Evolutionary conservation across 1,139 yeast species (phyloP), one percentile per base, ranked within the genome.

Genomic region (Yarrowia galli): DNA sequence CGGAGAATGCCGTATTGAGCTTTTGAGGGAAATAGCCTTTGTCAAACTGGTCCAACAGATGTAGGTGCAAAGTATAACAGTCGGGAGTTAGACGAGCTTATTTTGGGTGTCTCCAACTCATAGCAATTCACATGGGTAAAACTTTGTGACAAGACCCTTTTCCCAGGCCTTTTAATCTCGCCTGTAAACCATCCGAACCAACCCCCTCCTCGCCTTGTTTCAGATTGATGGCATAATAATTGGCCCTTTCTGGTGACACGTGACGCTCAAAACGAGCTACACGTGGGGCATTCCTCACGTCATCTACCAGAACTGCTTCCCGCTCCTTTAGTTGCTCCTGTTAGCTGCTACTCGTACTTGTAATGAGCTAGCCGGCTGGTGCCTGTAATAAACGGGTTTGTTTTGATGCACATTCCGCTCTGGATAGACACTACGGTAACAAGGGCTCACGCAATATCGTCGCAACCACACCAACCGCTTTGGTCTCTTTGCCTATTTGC

Each of bases 31-130:
- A 36, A 36, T 53, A 36, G 60, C n/a, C 32, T 53, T 53, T 22
- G 18, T 20, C 43, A 35, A 28, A 15, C 32, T 36, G 13, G 58
- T 13, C 42, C 58, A 51, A 51, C 60, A 16, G 45, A 51, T 51
- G 58, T 51, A 51, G 58, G 58, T 51, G 58, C 58, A 22, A 51
- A 51, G 56, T 7, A 22, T 32, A 49, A 49, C 36, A 32, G 56
- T 49, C 56, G 40, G 56, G 56, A 49, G 18, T 49, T 49, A 15
- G 32, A 7, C n/a, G 49, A 46, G 51, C 35, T 25, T 46, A 46
- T 23, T 46, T 12, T n/a, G 32, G 25, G 1, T 46, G 6, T 8
- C 20, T n/a, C 51, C 10, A 15, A 22, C 35, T 9, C 38, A 10
- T 22, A 28, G 53, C 53, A 48, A 48, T 48, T 48, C 53, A 48